Percentiles rank a stretch among this genome's conserved stretches.
These are phyloP conservation scores for Jimgerdemannia lactiflua DNA, from an alignment of 192 early-diverging fungal genomes.

Conservation along the genomic window DNA sequence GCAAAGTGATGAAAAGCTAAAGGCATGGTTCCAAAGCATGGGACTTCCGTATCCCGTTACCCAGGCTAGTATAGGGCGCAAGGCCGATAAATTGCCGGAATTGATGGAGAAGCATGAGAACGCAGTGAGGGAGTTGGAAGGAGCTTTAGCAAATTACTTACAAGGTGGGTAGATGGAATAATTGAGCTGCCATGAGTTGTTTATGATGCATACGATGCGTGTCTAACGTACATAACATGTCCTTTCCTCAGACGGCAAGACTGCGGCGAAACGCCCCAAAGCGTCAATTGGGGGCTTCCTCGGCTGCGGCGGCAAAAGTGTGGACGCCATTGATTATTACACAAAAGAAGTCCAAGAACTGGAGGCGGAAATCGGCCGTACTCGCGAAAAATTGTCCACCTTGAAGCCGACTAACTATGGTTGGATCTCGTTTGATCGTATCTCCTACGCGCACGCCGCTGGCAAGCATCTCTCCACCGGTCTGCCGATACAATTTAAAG, in stretches of 20 bases:
- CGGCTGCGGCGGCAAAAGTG: slow-evolving; percentile 37
- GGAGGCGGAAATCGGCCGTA: slow-evolving; percentile 48
- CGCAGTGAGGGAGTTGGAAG: slow-evolving; percentile 62
- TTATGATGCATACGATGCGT: background rate
- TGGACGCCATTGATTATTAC: slow-evolving; percentile 74
- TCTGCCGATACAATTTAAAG: slow-evolving; percentile 6
- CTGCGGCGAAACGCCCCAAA: slow-evolving; percentile 35
- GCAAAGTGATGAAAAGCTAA: slow-evolving; percentile 54
- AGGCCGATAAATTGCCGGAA: slow-evolving; percentile 61
- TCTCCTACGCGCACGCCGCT: slow-evolving; percentile 41
- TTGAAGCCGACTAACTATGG: slow-evolving; percentile 63
- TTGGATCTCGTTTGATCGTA: slow-evolving; percentile 63
- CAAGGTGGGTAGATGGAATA: slow-evolving; percentile 20
- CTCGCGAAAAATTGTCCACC: slow-evolving; percentile 39
- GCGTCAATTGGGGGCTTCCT: slow-evolving; percentile 27
- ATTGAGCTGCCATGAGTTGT: background rate
- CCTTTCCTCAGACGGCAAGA: slow-evolving; percentile 21
- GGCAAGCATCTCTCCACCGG: slow-evolving; percentile 38
- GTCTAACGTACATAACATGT: background rate
- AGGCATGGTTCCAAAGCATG: slow-evolving; percentile 41
- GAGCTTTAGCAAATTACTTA: slow-evolving; percentile 54
- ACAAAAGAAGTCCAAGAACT: slow-evolving; percentile 57
- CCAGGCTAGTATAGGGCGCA: slow-evolving; percentile 63
- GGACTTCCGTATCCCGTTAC: slow-evolving; percentile 39
- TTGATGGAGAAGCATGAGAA: slow-evolving; percentile 62